phyloP scores from a whole-genome alignment of 2,329 filamentous ascomycete genomes.

The Chrysoporthe cubensis region DNA sequence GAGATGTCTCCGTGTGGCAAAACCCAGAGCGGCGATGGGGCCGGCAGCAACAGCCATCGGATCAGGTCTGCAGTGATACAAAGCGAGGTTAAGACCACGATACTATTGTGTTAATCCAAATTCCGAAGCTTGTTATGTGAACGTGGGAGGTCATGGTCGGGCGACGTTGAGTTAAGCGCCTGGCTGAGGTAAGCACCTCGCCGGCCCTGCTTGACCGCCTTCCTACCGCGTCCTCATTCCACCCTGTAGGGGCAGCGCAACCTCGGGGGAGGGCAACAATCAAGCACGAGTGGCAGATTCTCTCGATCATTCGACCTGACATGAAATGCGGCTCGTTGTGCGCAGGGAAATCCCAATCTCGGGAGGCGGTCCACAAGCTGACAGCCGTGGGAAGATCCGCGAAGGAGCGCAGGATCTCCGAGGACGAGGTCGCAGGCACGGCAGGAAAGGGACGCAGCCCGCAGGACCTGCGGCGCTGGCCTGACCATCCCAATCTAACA shows the following conservation, averaged over 20 bases:
- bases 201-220: not conserved
- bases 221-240: not conserved
- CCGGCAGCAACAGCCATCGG: no score
- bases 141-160: not conserved
- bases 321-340: not conserved
- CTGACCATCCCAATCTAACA: constrained; percentile 1
- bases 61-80: no score
- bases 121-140: not conserved
- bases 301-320: not conserved
- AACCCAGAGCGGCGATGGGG: no score
- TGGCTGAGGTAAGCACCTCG: constrained; percentile 1
- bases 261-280: not conserved
- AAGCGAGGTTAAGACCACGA: no score
- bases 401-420: not conserved
- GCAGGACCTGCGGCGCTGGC: not conserved
- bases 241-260: not conserved
- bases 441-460: not conserved
- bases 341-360: constrained; percentile 1
- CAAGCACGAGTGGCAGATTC: not conserved
- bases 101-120: not conserved
- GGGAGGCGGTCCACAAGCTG: not conserved
- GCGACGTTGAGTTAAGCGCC: constrained; percentile 1
- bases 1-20: no score
- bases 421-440: not conserved
- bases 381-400: not conserved